phyloP scores from a whole-genome alignment of 768 basidiomycete species.

The Pulveroboletus sp. region DNA sequence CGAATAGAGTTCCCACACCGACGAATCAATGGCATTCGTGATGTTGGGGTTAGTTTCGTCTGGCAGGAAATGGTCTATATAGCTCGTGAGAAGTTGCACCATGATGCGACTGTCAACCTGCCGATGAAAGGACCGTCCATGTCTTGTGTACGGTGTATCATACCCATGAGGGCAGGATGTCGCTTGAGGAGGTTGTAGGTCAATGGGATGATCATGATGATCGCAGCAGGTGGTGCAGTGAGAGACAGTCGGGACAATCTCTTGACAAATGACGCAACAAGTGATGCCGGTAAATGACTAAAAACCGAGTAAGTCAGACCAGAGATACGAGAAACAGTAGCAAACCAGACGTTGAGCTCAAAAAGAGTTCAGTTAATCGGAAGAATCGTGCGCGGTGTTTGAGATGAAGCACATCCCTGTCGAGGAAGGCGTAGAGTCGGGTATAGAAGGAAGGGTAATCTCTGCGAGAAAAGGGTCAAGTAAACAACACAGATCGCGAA shows the following conservation, averaged over 20 bases:
- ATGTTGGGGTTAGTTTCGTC: slow-evolving; percentile 69
- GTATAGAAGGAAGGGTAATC: slow-evolving; percentile 97
- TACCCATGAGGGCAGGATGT: slow-evolving; percentile 87
- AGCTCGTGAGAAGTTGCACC: slow-evolving; percentile 1
- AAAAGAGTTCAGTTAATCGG: slow-evolving; percentile 85
- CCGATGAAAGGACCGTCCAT: slow-evolving; percentile 35
- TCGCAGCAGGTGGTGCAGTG: slow-evolving; percentile 82
- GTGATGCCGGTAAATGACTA: slow-evolving; percentile 83
- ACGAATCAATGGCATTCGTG: slow-evolving; percentile 81
- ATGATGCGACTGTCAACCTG: slow-evolving; percentile 12
- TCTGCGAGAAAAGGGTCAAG: slow-evolving; percentile 38
- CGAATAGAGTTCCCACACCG: slow-evolving; percentile 88
- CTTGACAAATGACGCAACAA: slow-evolving; percentile 96
- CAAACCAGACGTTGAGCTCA: slow-evolving; percentile 79
- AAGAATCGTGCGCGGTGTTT: slow-evolving; percentile 96
- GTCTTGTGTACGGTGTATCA: slow-evolving; percentile 74
- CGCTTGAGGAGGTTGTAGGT: slow-evolving; percentile 91
- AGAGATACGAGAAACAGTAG: background rate
- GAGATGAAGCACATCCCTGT: slow-evolving; percentile 83
- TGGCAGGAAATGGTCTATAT: slow-evolving; percentile 67
- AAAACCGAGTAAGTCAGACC: slow-evolving; percentile 6
- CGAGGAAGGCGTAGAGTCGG: slow-evolving; percentile 85
- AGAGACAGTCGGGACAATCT: slow-evolving; percentile 83
- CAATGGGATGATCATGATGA: slow-evolving; percentile 89
- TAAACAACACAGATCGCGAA: background rate